These are phyloP conservation scores for Phaeosphaeriaceae sp. DNA, from an alignment of 2,329 filamentous ascomycete species.

Conservation along the genomic window DNA sequence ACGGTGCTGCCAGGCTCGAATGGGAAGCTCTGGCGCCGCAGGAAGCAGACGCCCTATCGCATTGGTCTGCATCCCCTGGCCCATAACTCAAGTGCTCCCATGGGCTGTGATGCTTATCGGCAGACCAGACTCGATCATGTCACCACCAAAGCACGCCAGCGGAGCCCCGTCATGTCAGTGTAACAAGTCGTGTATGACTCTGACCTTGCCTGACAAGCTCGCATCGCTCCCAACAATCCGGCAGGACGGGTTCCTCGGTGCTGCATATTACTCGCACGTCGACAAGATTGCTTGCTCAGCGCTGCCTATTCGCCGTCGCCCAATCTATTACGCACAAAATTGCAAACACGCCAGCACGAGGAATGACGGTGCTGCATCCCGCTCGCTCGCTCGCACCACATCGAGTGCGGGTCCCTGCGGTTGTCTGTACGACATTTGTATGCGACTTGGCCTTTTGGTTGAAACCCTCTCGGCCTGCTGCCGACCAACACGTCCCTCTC, in stretches of 20 bases:
- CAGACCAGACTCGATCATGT: not conserved
- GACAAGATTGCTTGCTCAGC: not conserved
- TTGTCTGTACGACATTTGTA: not conserved
- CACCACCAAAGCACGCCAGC: slow-evolving; percentile 3
- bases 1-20: slow-evolving; percentile 8
- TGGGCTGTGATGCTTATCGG: not conserved
- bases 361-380: not conserved
- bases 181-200: slow-evolving; percentile 2
- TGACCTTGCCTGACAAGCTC: not conserved
- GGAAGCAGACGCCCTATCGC: not conserved
- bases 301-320: not conserved
- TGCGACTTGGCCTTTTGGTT: not conserved
- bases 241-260: not conserved
- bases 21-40: slow-evolving; percentile 12
- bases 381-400: not conserved
- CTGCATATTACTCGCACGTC: not conserved
- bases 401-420: not conserved
- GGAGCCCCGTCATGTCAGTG: not conserved
- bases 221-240: not conserved
- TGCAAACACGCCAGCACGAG: not conserved
- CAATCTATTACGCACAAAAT: not conserved
- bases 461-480: not conserved
- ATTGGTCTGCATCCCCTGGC: not conserved
- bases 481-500: slow-evolving; percentile 5
- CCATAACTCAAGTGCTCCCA: not conserved